phyloP scores from a whole-genome alignment of 164 flowering plant genomes.

The Taxillus chinensis region DNA sequence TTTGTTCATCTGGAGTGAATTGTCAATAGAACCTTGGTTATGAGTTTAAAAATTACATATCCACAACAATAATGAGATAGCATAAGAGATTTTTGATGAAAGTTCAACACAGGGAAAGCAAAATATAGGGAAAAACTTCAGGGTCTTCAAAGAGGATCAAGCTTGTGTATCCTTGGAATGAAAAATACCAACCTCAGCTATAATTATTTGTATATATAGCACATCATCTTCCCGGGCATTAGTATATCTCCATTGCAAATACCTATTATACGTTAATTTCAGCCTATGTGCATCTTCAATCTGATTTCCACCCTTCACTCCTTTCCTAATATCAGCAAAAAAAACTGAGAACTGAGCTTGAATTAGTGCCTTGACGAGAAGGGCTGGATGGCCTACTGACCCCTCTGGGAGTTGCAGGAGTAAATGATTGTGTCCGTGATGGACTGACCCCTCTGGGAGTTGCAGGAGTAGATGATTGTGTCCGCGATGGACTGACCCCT shows the following conservation, averaged over 20 bases:
- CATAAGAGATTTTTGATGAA: not conserved
- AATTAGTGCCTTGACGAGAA: slow-evolving; percentile 38
- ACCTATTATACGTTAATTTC: slow-evolving; percentile 66
- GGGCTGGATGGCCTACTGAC: slow-evolving; percentile 52
- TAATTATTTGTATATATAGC: slow-evolving; percentile 39
- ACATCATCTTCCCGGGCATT: slow-evolving; percentile 68
- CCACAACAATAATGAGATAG: no score
- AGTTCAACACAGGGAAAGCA: not conserved
- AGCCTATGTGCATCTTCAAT: slow-evolving; percentile 88
- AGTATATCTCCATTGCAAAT: slow-evolving; percentile 75
- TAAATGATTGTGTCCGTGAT: slow-evolving; percentile 36
- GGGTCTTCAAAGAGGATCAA: no score
- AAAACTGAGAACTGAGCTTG: slow-evolving; percentile 78
- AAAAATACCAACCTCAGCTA: slow-evolving; percentile 55
- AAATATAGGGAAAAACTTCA: not conserved
- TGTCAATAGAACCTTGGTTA: not conserved
- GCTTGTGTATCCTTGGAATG: no score
- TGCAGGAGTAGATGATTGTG: slow-evolving; percentile 34
- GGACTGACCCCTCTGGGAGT: slow-evolving; percentile 60
- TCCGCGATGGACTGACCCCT: slow-evolving; percentile 36
- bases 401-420: slow-evolving; percentile 48
- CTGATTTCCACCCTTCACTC: slow-evolving; percentile 56
- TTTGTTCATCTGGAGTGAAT: not conserved
- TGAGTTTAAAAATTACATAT: no score
- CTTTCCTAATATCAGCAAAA: slow-evolving; percentile 60